Evolutionary conservation across 352 stramenopile species (phyloP).

Genomic region (Globisporangium takayamanum): DNA sequence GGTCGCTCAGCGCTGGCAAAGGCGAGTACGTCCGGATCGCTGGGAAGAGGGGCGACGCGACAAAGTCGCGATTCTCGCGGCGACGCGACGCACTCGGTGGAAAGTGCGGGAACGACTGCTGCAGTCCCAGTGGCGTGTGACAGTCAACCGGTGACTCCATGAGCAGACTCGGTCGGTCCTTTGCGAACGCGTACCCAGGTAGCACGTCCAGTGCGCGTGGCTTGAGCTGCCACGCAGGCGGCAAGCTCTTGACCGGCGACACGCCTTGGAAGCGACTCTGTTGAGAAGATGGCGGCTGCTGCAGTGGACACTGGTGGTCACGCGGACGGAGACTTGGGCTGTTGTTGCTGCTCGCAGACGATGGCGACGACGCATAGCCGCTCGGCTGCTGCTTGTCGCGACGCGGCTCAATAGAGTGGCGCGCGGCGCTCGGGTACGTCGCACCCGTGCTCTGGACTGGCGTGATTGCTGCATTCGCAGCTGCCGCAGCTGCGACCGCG

Average conservation of each 20-base stretch:
- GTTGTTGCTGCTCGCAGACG: not conserved
- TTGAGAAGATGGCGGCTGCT: not conserved
- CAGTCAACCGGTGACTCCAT: slow-evolving; percentile 1
- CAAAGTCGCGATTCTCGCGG: not conserved
- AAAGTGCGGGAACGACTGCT: not conserved
- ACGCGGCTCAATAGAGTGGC: slow-evolving; percentile 11
- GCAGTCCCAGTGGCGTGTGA: not conserved
- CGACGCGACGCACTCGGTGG: not conserved
- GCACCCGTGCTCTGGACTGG: slow-evolving; percentile 3
- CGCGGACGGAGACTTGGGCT: not conserved
- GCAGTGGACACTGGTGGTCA: not conserved
- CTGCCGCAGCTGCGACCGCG: not conserved
- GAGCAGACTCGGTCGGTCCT: slow-evolving; percentile 14
- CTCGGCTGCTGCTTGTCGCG: slow-evolving; percentile 8
- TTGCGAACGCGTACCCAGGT: slow-evolving; percentile 12
- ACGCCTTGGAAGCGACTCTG: not conserved
- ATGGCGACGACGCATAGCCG: not conserved
- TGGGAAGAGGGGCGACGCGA: slow-evolving; percentile 5
- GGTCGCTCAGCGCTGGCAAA: slow-evolving; percentile 4
- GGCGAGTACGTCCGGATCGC: slow-evolving; percentile 10
- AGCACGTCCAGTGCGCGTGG: not conserved
- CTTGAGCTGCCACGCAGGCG: slow-evolving; percentile 2
- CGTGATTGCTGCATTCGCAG: slow-evolving; percentile 2
- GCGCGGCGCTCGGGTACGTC: not conserved
- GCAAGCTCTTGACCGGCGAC: slow-evolving; percentile 1